phyloP scores from a whole-genome alignment of 1,284 basidiomycete species.

The Ganoderma multipileum region DNA sequence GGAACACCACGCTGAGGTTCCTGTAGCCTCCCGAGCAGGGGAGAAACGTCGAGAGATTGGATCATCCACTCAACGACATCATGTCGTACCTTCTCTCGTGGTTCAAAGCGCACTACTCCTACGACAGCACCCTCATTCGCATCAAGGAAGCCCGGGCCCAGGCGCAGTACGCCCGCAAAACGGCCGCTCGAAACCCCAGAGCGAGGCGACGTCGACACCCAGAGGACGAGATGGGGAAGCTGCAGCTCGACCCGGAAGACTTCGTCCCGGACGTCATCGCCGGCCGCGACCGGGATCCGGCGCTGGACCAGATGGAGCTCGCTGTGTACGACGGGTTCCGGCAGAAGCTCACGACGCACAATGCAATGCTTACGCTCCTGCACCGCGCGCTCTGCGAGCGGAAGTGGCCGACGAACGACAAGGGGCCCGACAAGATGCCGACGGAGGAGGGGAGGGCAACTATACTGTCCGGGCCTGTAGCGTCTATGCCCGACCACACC shows the following conservation, averaged over 20 bases:
- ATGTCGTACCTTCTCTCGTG: not conserved
- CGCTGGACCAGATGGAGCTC: too few relatives aligned
- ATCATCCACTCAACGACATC: not conserved
- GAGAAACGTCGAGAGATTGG: not conserved
- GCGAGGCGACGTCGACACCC: too few relatives aligned
- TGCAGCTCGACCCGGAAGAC: not conserved
- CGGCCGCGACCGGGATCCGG: too few relatives aligned
- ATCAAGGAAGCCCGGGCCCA: too few relatives aligned
- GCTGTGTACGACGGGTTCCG: too few relatives aligned
- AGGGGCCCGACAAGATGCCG: conserved; percentile 3
- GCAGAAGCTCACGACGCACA: not conserved
- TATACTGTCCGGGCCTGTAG: too few relatives aligned
- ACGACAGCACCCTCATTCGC: too few relatives aligned
- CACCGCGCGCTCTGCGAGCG: not conserved
- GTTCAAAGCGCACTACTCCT: not conserved
- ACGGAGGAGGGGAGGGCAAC: too few relatives aligned
- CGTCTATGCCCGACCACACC: too few relatives aligned
- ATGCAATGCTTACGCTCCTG: not conserved
- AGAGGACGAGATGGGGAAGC: too few relatives aligned
- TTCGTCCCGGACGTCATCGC: not conserved
- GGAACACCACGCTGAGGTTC: not conserved
- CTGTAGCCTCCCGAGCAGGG: not conserved
- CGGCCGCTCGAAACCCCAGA: too few relatives aligned
- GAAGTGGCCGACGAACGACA: not conserved
- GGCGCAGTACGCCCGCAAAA: too few relatives aligned